Evolutionary conservation across 2,329 filamentous ascomycete species (phyloP), one percentile per base, ranked within the genome.

Genomic region (Fusarium ambrosium): DNA sequence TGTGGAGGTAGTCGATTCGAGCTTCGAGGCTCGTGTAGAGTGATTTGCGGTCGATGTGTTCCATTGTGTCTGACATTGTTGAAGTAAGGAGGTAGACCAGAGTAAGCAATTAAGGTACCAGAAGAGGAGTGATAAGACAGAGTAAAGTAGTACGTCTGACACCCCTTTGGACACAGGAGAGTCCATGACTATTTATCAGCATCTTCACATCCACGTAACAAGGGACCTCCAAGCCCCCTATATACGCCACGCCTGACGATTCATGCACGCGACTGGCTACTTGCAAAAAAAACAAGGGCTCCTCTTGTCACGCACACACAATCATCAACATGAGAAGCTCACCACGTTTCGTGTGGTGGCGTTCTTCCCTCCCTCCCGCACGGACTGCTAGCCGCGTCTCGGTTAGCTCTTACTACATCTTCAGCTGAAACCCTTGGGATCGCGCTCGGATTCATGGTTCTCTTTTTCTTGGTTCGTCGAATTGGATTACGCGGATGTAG

Each of bases 1-100:
- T 60, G 45, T 71, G 69, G 10, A 71, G 48, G 37, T 71, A 71
- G 22, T 71, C 66, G 39, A 71, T 69, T 7, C 69, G 69, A 4
- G 69, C 69, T 32, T 71, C 69, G 20, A 71, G 69, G 66, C 39
- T 71, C 22, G 69, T 71, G 51, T 71, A 71, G 20, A 71, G 58
- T 3, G 69, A 62, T 63, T 71, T 71, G 58, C 69, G 69, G 36
- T 71, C 69, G 36, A 71, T 63, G 36, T 71, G 69, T 39, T 64
- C 62, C 27, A 48, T 55, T 27, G 45, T 22, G 20, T 43, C 29
- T 34, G 45, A 41, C 43, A 63, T 63, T 36, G 6, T 55, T 22
- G 41, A 32, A 13, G 48, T n/a, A 18, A 0, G 24, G 10, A n/a
- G 6, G 18, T n/a, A 32, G 18, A 4, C 6, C 3, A 2, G 6